Evolutionary conservation across 371 early-diverging fungal species (phyloP).

Genomic region (Conidiobolus incongruus): DNA sequence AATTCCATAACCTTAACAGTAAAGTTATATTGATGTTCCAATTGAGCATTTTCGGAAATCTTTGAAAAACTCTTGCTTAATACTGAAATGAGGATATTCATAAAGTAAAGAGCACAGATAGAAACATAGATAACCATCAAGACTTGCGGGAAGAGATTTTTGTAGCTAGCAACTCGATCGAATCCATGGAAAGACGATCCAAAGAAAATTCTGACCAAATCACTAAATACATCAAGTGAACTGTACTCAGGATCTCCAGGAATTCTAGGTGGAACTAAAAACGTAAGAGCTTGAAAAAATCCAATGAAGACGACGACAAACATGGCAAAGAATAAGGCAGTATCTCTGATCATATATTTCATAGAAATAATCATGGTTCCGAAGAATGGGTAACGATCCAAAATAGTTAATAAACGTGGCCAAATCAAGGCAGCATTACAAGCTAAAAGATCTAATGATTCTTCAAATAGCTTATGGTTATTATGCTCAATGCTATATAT

Average conservation of each 20-base stretch:
- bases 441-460: neutral
- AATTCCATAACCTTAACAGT: constrained; percentile 1
- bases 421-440: constrained; percentile 2
- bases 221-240: neutral
- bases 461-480: neutral
- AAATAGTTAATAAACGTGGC: constrained; percentile 1
- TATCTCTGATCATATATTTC: constrained; percentile 1
- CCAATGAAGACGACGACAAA: constrained; percentile 1
- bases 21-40: constrained; percentile 1
- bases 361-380: neutral
- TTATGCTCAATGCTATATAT: neutral
- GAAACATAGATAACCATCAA: constrained; percentile 1
- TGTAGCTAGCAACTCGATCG: neutral
- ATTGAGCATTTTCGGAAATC: neutral
- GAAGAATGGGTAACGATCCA: constrained; percentile 4
- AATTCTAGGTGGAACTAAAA: neutral
- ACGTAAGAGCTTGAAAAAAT: constrained; percentile 1
- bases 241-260: neutral
- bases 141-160: neutral
- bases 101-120: neutral
- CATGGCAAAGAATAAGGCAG: neutral
- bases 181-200: constrained; percentile 3
- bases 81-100: constrained; percentile 1
- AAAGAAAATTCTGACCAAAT: neutral
- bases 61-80: neutral